These are phyloP conservation scores for Mucor sp. DNA, from an alignment of 371 early-diverging fungal species.

Conservation along the genomic window DNA sequence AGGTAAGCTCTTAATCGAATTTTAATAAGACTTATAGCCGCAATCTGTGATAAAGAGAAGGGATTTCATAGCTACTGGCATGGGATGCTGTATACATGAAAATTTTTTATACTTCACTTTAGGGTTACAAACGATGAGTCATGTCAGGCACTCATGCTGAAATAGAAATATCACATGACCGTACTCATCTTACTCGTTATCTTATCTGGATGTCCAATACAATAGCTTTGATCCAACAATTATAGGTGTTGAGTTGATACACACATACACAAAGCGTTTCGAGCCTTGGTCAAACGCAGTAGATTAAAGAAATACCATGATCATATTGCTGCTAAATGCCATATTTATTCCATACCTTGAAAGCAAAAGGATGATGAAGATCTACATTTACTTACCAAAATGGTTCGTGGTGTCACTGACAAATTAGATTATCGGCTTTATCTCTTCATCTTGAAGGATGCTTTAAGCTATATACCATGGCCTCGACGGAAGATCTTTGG, in stretches of 20 bases:
- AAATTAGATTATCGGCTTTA: neutral
- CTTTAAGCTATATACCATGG: neutral
- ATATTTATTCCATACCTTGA: neutral
- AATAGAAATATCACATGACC: neutral
- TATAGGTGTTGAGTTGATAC: neutral
- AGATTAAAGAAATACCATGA: neutral
- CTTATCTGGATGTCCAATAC: neutral
- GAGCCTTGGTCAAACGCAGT: neutral
- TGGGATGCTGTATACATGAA: neutral
- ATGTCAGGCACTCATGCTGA: neutral
- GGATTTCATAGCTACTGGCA: no score
- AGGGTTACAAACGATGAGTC: conserved; percentile 3
- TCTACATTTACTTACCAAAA: neutral
- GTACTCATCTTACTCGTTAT: neutral
- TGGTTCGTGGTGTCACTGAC: neutral
- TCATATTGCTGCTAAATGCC: neutral
- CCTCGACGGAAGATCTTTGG: no score
- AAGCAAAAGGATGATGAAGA: neutral
- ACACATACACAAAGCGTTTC: no score
- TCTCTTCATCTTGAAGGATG: neutral
- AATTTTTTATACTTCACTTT: neutral
- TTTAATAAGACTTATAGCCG: no score
- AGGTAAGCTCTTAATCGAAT: neutral
- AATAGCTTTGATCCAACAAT: neutral
- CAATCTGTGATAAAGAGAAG: no score